Evolutionary conservation across 345 rosid species (phyloP), one percentile per base, ranked within the genome.

Genomic region (Rhizophora mangle): DNA sequence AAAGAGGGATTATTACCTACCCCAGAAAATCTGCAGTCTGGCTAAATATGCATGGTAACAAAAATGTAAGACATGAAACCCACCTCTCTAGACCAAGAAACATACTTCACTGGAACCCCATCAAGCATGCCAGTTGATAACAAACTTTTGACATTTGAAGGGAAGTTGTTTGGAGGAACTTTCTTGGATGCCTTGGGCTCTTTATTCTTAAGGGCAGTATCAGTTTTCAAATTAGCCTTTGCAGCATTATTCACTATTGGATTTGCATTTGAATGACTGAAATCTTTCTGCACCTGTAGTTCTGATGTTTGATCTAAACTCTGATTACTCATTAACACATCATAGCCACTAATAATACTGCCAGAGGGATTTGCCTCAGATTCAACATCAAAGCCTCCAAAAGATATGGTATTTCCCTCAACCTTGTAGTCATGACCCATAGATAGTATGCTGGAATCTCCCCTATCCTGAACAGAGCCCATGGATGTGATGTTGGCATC

Each of bases 281-380:
- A 63, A 59, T 68, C 79, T 32, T 26, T 76, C 61, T 73, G 82
- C 37, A 67, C 64, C 19, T 78, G 73, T 51, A 68, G 70, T 55
- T 76, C 81, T 68, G 84, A 72, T 68, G 72, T 63, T 68, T 74
- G 85, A 68, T 65, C 72, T 15, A 74, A 62, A 59, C 58, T 78
- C 71, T 79, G 85, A 54, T 67, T 72, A 77, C 67, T 72, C 65
- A 79, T 54, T 37, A 78, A 63, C 64, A 81, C 62, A 62, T 76
- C 83, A 67, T 83, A 85, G 70, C 82, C 62, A 55, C 74, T 65
- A 52, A 77, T 72, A 34, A 75, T 82, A 49, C 69, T 61, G 22
- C 83, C 80, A 24, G 84, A 60, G 43, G 76, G 70, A 76, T 82
- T 80, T 65, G 76, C 36, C 76, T 80, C 83, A n/a, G 80, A 53